These are phyloP conservation scores for Globisporangium heterothallicum DNA, from an alignment of 352 stramenopile genomes.

Conservation along the genomic window DNA sequence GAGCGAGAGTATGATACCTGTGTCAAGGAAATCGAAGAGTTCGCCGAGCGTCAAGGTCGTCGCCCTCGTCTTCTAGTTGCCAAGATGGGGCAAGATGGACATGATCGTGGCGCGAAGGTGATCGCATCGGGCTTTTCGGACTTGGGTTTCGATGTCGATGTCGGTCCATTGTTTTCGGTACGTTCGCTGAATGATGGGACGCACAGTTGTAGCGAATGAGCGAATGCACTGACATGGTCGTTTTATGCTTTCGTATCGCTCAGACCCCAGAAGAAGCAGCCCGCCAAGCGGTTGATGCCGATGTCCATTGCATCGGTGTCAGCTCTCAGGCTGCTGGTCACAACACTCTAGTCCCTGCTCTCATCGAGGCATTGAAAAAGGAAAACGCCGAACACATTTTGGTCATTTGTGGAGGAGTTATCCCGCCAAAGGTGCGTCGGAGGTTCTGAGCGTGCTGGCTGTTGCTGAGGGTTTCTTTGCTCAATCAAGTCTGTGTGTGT, in stretches of 20 bases:
- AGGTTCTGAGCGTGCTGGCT: too few species aligned
- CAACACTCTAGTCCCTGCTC: constrained; percentile 91
- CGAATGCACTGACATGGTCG: too few species aligned
- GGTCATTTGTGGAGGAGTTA: constrained; percentile 94
- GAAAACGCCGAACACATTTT: constrained; percentile 90
- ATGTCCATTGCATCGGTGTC: constrained; percentile 93
- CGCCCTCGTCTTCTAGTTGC: constrained; percentile 93
- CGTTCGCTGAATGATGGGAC: constrained; percentile 5
- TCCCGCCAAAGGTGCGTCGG: constrained; percentile 70
- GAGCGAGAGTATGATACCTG: constrained; percentile 89
- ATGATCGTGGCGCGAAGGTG: constrained; percentile 96
- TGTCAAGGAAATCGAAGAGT: constrained; percentile 88
- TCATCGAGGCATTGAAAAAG: constrained; percentile 91
- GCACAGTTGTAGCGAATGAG: too few species aligned
- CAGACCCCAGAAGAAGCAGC: constrained; percentile 54
- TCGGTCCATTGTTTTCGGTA: constrained; percentile 93
- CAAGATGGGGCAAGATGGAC: constrained; percentile 96
- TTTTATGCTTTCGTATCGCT: constrained; percentile 1
- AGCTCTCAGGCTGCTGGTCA: constrained; percentile 92
- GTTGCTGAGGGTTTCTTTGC: not conserved
- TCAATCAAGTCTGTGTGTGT: not conserved
- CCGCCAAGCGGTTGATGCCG: constrained; percentile 89
- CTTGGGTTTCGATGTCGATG: constrained; percentile 97
- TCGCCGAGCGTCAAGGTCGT: constrained; percentile 89
- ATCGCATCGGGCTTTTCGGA: constrained; percentile 95